Evolutionary conservation across 495 filamentous ascomycete species (phyloP).

Genomic region (Evernia prunastri): DNA sequence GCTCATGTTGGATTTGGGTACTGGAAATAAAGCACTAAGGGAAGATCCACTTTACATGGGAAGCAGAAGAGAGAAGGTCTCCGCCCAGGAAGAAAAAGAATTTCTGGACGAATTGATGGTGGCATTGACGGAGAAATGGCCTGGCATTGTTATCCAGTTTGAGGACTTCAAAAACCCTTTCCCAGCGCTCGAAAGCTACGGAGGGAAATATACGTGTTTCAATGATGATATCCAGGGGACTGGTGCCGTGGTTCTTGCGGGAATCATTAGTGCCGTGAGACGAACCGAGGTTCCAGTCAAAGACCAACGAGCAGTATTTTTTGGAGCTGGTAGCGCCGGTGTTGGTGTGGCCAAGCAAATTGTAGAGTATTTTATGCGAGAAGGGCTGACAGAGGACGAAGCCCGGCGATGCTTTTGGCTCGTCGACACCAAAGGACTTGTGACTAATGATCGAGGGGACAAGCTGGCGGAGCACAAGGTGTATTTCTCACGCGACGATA

Average conservation of each 20-base stretch:
- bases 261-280: constrained; percentile 92
- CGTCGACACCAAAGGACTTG: constrained; percentile 93
- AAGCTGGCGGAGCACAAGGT: constrained; percentile 94
- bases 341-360: constrained; percentile 97
- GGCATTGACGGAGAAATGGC: constrained; percentile 80
- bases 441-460: constrained; percentile 89
- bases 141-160: constrained; percentile 92
- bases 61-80: constrained; percentile 71
- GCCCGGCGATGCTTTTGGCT: constrained; percentile 92
- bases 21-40: constrained; percentile 78
- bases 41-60: constrained; percentile 94
- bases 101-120: constrained; percentile 98
- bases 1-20: constrained; percentile 86
- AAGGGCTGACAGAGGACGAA: constrained; percentile 86
- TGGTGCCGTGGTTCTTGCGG: constrained; percentile 87
- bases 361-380: constrained; percentile 88
- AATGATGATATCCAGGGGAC: constrained; percentile 99
- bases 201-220: constrained; percentile 84
- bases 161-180: constrained; percentile 99
- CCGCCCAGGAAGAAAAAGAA: constrained; percentile 74
- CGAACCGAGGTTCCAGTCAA: constrained; percentile 77
- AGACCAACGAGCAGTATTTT: constrained; percentile 91
- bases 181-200: constrained; percentile 84
- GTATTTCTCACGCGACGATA: constrained; percentile 91
- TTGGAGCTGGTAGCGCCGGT: constrained; percentile 91